Evolutionary conservation across 2,329 filamentous ascomycete genomes (phyloP).

Genomic region (Arthrobotrys pseudoclavata): DNA sequence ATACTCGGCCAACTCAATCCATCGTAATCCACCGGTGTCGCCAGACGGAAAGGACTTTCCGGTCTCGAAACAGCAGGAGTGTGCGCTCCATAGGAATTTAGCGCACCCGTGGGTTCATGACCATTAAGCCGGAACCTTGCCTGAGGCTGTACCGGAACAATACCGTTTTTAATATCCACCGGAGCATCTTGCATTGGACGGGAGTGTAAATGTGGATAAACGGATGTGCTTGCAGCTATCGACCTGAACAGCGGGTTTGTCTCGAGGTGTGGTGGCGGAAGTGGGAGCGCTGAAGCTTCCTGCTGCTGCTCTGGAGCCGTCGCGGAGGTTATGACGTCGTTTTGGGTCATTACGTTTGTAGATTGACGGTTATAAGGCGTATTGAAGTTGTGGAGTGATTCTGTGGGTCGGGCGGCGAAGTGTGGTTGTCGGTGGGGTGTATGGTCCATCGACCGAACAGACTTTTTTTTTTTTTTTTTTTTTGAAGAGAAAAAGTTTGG

Average conservation of each 20-base stretch:
- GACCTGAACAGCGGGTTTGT: conserved; percentile 54
- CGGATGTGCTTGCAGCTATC: conserved; percentile 57
- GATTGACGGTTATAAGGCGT: neutral
- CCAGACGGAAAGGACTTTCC: conserved; percentile 69
- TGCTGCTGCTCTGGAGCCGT: conserved; percentile 29
- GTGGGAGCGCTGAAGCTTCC: conserved; percentile 36
- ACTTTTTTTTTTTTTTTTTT: conserved; percentile 21
- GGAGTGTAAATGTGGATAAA: conserved; percentile 51
- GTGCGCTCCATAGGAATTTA: conserved; percentile 51
- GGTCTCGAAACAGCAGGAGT: conserved; percentile 64
- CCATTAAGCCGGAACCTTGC: conserved; percentile 36
- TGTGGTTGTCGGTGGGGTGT: conserved; percentile 23
- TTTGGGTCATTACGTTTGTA: conserved; percentile 34
- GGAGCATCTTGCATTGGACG: conserved; percentile 51
- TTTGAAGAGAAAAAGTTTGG: conserved; percentile 5
- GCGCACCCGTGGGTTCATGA: conserved; percentile 19
- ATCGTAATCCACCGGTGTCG: conserved; percentile 71
- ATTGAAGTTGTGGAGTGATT: conserved; percentile 6
- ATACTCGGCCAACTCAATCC: conserved; percentile 72
- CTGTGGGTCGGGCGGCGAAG: conserved; percentile 6
- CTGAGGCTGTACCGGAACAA: conserved; percentile 15
- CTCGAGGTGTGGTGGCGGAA: conserved; percentile 51
- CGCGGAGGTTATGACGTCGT: conserved; percentile 3
- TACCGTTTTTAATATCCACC: conserved; percentile 39
- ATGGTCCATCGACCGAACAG: conserved; percentile 20